These are phyloP conservation scores for Streptanthus diversifolius DNA, from an alignment of 345 rosid species.

Conservation along the genomic window DNA sequence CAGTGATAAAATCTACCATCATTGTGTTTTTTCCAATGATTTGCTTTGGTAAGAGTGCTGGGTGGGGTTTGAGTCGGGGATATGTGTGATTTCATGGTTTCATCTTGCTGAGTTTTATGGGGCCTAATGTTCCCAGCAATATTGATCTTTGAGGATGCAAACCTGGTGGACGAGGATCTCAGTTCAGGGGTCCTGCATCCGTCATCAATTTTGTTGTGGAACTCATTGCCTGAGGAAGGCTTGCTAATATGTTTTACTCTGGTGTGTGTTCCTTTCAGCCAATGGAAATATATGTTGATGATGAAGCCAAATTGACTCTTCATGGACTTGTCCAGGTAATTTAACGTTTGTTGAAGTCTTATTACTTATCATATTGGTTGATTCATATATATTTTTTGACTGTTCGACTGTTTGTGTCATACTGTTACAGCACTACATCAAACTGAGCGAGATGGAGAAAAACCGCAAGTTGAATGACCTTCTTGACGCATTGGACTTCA, in stretches of 20 bases:
- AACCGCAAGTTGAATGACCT: constrained; percentile 96
- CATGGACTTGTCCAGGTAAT: constrained; percentile 98
- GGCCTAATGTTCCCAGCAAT: background rate
- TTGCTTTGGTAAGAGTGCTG: background rate
- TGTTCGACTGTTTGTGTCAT: background rate
- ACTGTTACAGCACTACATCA: constrained; percentile 86
- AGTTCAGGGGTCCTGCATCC: constrained; percentile 51
- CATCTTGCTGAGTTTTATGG: background rate
- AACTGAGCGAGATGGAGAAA: constrained; percentile 89
- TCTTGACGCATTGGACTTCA: constrained; percentile 97
- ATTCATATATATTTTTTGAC: background rate
- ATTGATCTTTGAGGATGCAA: constrained; percentile 38
- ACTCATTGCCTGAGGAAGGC: constrained; percentile 58
- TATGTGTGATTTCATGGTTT: too few relatives aligned
- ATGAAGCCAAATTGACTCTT: constrained; percentile 97
- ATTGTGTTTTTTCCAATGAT: background rate
- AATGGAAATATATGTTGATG: constrained; percentile 98
- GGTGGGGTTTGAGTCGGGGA: background rate
- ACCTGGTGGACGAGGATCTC: constrained; percentile 49
- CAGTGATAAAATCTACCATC: background rate
- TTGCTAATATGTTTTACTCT: constrained; percentile 70
- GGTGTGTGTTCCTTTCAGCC: constrained; percentile 93
- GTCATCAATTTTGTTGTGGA: constrained; percentile 59
- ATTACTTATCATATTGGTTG: background rate
- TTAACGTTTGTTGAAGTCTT: background rate